Evolutionary conservation across 2,329 filamentous ascomycete genomes (phyloP), one percentile per base, ranked within the genome.

Genomic region (Lasiodiplodia theobromae): DNA sequence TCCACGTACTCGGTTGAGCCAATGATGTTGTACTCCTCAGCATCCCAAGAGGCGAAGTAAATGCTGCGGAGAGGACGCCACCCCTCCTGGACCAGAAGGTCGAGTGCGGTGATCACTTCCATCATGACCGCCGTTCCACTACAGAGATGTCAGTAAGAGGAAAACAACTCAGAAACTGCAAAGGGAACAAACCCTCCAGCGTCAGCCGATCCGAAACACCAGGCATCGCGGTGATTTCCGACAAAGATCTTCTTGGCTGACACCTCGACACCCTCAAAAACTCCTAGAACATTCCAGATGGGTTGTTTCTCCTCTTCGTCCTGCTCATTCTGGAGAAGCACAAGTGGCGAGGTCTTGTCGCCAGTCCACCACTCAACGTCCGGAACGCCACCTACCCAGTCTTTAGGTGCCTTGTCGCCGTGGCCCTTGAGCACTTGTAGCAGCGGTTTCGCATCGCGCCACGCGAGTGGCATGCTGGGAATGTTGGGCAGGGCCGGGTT

Each of bases 1-100:
- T 99, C 96, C 56, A 99, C 96, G 75, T 92, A 95, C 78, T 99
- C 96, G 1, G 96, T 98, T 12, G 93, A 97, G 10, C 96, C 96
- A 69, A 97, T 92, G 56, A 96, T 83, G 79, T 97, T 97, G 82
- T 97, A 98, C 79, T 95, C 93, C 73, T 91, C 91, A 4, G 88
- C 96, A 78, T 99, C 96, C 96, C 96, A 99, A 40, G 93, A 97
- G 76, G 94, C 94, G 79, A 99, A 98, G 78, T 97, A 92, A 71
- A 99, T 97, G 3, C 93, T 96, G n/a, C 96, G 91, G 18, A 97
- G 84, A 1, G 96, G 96, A 31, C 92, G 87, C 96, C 96, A 99
- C 66, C 94, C 95, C 68, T 89, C 87, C 18, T 85, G 80, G 25
- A 90, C 85, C 18, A 98, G 86, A 71, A 93, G 89, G 51, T 94